Evolutionary conservation across 1,284 basidiomycete species (phyloP), one percentile per base, ranked within the genome.

Genomic region (Ceratobasidium theobromae): DNA sequence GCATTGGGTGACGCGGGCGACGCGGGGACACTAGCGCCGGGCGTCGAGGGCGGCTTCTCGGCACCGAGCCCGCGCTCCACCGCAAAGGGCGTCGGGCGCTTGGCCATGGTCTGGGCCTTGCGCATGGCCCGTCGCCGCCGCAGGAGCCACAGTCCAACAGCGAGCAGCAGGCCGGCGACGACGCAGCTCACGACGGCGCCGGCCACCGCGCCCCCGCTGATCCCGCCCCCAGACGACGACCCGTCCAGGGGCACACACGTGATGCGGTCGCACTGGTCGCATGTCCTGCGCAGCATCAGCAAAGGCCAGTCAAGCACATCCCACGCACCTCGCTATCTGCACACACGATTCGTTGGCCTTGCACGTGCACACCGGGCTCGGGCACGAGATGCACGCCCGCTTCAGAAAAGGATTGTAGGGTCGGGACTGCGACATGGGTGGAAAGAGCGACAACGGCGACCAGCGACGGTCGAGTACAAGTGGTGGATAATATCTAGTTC

Each of bases 171-270:
- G 9, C 21, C 53, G 11, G 46, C 45, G 25, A 55, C 1, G 16
- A 66, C 1, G 21, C 65, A 66, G 4, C 40, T 38, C 18, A 66
- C 53, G 18, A 49, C 52, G 16, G 52, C 65, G 4, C 51, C 52
- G 25, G 65, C 65, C 21, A 66, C 89, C 0, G 78, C 78, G 49
- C 77, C 79, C 14, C 87, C 87, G 3, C 81, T 66, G 43, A 68
- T 57, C 21, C 55, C 49, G 11, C 64, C 48, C 21, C 41, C 28
- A 12, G 38, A 9, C 14, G 55, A 40, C 18, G 41, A 35, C 23
- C 64, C 23, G 27, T 54, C 38, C 16, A 16, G 35, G 23, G 53
- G 55, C 38, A 68, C 49, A 45, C 68, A 69, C 18, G 38, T 45
- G 43, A 67, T 55, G 25, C 38, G 33, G 9, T 49, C 65, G 27